Conservation (phyloP, 306 rosid species). For the Vicia faba region DNA sequence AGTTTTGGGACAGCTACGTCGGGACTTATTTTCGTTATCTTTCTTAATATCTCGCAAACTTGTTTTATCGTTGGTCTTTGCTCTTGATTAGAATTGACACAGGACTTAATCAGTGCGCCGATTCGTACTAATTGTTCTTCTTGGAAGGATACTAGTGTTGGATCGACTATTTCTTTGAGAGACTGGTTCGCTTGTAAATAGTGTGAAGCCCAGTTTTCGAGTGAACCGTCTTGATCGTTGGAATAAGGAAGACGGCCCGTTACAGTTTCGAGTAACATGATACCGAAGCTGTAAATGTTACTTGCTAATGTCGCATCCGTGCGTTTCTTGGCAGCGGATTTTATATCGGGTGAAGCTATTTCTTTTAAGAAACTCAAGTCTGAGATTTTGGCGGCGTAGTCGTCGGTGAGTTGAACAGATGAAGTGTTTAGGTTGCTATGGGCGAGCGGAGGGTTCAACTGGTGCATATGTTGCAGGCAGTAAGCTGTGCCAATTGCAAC, state of each 20-base stretch:
- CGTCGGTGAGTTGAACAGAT: conserved; percentile 70
- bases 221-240: conserved; percentile 43
- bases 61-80: conserved; percentile 69
- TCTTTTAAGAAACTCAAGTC: conserved; percentile 67
- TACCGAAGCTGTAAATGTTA: conserved; percentile 80
- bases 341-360: conserved; percentile 42
- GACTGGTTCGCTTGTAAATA: conserved; percentile 55
- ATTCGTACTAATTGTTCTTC: conserved; percentile 65
- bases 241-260: conserved; percentile 80
- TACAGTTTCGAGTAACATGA: conserved; percentile 72
- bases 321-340: conserved; percentile 37
- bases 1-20: conserved; percentile 78
- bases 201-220: conserved; percentile 70
- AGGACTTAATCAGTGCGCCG: conserved; percentile 55
- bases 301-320: conserved; percentile 46
- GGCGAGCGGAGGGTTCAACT: conserved; percentile 58
- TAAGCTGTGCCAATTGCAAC: conserved; percentile 81
- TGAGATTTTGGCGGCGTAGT: conserved; percentile 77
- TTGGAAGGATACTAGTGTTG: conserved; percentile 61
- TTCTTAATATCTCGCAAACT: conserved; percentile 61
- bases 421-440: conserved; percentile 67
- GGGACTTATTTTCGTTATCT: conserved; percentile 72
- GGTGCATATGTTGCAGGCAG: conserved; percentile 87
- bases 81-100: conserved; percentile 52
- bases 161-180: conserved; percentile 66